phyloP scores from a whole-genome alignment of 805 yeast genomes.

The Peterozyma xylosa region DNA sequence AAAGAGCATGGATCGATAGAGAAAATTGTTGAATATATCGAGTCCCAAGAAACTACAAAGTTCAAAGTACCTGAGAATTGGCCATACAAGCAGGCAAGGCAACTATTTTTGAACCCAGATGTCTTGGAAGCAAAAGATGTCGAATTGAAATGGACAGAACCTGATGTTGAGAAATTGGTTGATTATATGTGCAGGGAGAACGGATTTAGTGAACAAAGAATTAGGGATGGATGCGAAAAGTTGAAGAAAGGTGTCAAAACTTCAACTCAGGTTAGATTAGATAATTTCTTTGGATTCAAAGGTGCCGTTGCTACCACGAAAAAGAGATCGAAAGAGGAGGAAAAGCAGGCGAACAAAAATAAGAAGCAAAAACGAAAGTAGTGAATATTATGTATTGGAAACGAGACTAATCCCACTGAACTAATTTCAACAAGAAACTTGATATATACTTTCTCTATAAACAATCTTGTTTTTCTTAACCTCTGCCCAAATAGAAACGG shows the following conservation, averaged over 20 bases:
- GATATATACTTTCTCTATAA: conserved; percentile 18
- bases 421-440: conserved; percentile 19
- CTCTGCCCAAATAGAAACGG: conserved; percentile 42
- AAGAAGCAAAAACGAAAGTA: no score
- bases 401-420: no score
- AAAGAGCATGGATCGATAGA: conserved; percentile 81
- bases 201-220: conserved; percentile 91
- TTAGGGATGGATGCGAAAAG: conserved; percentile 79
- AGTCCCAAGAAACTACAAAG: conserved; percentile 51
- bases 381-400: no score
- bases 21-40: conserved; percentile 59
- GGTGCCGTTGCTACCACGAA: conserved; percentile 33
- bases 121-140: conserved; percentile 55
- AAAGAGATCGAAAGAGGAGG: conserved; percentile 26
- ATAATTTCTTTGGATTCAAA: conserved; percentile 78
- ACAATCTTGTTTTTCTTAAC: conserved; percentile 12
- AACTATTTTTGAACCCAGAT: conserved; percentile 78
- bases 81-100: conserved; percentile 87
- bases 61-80: conserved; percentile 88
- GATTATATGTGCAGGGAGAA: conserved; percentile 80
- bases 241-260: conserved; percentile 75
- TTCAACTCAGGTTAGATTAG: conserved; percentile 86
- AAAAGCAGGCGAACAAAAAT: conserved; percentile 20
- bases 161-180: conserved; percentile 77
- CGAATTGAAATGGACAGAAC: conserved; percentile 79